A percentile compares a stretch with the other conserved stretches of the same genome.
phyloP scores from a whole-genome alignment of 306 rosid genomes.

The Prunus davidiana region DNA sequence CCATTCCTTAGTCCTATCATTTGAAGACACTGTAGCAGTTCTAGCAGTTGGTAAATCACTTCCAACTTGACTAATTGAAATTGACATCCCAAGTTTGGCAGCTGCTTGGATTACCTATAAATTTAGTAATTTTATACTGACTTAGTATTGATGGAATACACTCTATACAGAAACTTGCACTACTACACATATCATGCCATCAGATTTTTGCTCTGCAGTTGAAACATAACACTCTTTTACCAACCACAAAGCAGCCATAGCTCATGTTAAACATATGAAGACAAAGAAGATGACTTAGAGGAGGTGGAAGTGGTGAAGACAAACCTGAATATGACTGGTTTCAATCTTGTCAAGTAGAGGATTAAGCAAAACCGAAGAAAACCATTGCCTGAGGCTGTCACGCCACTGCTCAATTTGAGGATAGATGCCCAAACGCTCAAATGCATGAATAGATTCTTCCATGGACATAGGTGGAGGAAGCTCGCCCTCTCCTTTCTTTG shows the following conservation, averaged over 20 bases:
- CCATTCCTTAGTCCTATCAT: conserved; percentile 76
- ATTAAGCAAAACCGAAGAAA: conserved; percentile 72
- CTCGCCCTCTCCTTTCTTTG: conserved; percentile 86
- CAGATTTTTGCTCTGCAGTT: conserved; percentile 9
- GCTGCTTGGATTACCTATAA: conserved; percentile 80
- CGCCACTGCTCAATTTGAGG: conserved; percentile 97
- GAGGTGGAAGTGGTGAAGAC: conserved; percentile 15
- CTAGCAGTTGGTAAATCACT: conserved; percentile 51
- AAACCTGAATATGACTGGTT: conserved; percentile 83
- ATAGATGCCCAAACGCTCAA: conserved; percentile 74
- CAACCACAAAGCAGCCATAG: conserved; percentile 2
- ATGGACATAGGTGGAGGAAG: conserved; percentile 92
- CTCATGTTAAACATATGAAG: conserved; percentile 4
- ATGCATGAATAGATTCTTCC: conserved; percentile 81
- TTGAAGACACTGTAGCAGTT: conserved; percentile 51
- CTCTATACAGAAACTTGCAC: conserved; percentile 16
- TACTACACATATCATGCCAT: not conserved
- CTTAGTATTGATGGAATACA: not conserved
- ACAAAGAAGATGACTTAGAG: not conserved
- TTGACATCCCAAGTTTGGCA: conserved; percentile 72
- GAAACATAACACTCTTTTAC: not conserved
- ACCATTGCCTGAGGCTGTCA: conserved; percentile 87
- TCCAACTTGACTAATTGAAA: conserved; percentile 72
- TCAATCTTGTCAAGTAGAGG: conserved; percentile 76
- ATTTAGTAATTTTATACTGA: conserved; percentile 18